These are phyloP conservation scores for Clavispora asparagi DNA, from an alignment of 805 yeast genomes.

Conservation along the genomic window DNA sequence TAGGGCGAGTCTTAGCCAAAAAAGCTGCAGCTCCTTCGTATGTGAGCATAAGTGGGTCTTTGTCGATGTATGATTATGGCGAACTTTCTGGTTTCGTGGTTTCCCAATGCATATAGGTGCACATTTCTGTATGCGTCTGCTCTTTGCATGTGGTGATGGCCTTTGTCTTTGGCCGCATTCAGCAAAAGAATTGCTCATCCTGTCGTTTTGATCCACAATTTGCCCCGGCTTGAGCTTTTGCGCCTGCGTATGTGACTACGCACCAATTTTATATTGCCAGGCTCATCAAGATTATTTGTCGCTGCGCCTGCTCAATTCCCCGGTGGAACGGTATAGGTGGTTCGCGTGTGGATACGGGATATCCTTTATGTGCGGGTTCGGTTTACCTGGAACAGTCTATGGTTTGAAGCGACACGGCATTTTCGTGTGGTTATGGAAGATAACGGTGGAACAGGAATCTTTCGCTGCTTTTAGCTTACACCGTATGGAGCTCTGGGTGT, in stretches of 20 bases:
- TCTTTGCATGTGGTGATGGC: background rate
- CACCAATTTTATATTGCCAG: too few relatives aligned
- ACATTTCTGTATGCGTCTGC: background rate
- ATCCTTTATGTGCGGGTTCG: background rate
- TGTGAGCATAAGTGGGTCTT: conserved; percentile 39
- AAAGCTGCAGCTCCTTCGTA: conserved; percentile 41
- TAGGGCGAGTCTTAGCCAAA: conserved; percentile 37
- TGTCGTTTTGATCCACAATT: background rate
- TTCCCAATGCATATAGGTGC: background rate
- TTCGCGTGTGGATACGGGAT: background rate
- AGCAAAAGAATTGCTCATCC: background rate
- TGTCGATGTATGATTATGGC: conserved; percentile 16
- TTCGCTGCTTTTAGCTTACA: too few relatives aligned
- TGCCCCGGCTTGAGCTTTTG: background rate
- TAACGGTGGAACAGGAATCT: too few relatives aligned
- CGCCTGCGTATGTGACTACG: background rate
- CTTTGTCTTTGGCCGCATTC: background rate
- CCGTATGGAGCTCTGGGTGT: too few relatives aligned
- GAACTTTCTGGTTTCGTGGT: background rate
- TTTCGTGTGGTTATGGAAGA: too few relatives aligned
- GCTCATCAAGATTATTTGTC: too few relatives aligned
- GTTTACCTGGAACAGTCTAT: background rate
- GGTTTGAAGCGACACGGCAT: background rate
- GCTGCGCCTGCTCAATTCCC: background rate
- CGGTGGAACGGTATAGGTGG: background rate